phyloP scores from a whole-genome alignment of 805 yeast species.

The Ogataea naganishii region DNA sequence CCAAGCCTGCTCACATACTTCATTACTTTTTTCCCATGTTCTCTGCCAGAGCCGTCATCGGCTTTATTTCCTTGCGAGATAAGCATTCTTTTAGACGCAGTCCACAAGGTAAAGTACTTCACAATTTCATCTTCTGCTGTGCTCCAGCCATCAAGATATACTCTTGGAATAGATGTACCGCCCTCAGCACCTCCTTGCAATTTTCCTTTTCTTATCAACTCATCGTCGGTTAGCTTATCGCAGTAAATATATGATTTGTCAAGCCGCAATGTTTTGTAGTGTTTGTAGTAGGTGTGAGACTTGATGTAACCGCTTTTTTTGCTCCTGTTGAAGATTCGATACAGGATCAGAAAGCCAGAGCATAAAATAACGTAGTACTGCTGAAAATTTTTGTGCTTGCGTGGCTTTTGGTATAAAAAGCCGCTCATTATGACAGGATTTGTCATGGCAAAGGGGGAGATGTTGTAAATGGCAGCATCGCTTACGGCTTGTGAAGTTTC shows the following conservation, averaged over 20 bases:
- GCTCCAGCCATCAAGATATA: slow-evolving; percentile 77
- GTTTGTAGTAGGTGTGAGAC: slow-evolving; percentile 40
- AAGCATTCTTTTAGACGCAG: slow-evolving; percentile 52
- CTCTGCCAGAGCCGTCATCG: slow-evolving; percentile 4
- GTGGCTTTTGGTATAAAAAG: slow-evolving; percentile 55
- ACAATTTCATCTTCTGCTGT: slow-evolving; percentile 70
- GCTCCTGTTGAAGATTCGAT: slow-evolving; percentile 39
- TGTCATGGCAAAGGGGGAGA: slow-evolving; percentile 50
- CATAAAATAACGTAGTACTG: slow-evolving; percentile 55
- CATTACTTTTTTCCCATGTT: slow-evolving; percentile 13
- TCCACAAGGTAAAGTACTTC: slow-evolving; percentile 81
- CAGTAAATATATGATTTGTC: slow-evolving; percentile 68
- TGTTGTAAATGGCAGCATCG: slow-evolving; percentile 43
- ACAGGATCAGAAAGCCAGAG: slow-evolving; percentile 62
- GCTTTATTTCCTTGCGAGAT: slow-evolving; percentile 12
- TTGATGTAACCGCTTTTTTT: slow-evolving; percentile 31
- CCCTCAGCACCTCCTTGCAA: slow-evolving; percentile 45
- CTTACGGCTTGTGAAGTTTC: slow-evolving; percentile 43
- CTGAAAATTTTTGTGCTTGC: slow-evolving; percentile 58
- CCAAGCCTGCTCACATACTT: slow-evolving; percentile 49
- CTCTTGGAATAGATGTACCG: slow-evolving; percentile 53
- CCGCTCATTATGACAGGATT: slow-evolving; percentile 60
- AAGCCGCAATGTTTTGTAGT: slow-evolving; percentile 52
- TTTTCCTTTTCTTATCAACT: slow-evolving; percentile 35
- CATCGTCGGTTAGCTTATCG: slow-evolving; percentile 51